Conservation (phyloP, 2,329 filamentous ascomycete genomes). For the Colletotrichum agaves region DNA sequence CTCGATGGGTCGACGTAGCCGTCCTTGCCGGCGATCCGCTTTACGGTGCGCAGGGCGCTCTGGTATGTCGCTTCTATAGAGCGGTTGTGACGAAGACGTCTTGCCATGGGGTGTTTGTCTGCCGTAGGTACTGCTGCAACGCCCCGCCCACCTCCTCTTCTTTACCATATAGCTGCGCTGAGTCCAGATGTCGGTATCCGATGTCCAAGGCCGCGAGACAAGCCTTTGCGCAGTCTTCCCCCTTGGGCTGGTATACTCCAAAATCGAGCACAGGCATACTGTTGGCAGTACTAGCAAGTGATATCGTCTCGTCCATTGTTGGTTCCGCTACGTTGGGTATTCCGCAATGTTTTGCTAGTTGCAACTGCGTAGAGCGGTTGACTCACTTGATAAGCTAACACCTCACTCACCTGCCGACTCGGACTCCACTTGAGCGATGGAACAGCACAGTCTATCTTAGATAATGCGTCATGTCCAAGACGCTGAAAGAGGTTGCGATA, state of each 20-base stretch:
- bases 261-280: constrained; percentile 75
- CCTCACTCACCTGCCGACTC: too few species aligned
- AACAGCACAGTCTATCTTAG: too few species aligned
- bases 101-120: constrained; percentile 46
- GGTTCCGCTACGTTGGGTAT: not conserved
- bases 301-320: not conserved
- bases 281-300: constrained; percentile 38
- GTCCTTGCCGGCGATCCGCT: constrained; percentile 64
- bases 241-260: constrained; percentile 73
- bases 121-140: constrained; percentile 55
- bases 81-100: constrained; percentile 68
- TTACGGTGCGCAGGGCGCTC: constrained; percentile 69
- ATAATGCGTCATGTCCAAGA: not conserved
- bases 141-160: constrained; percentile 74
- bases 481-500: not conserved
- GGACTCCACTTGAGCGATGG: not conserved
- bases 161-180: constrained; percentile 73
- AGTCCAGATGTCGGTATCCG: constrained; percentile 74
- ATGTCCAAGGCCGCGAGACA: constrained; percentile 66
- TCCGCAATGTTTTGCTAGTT: not conserved
- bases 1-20: constrained; percentile 72
- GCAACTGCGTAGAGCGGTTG: not conserved
- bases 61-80: constrained; percentile 69
- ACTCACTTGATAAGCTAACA: too few species aligned
- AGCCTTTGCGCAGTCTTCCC: constrained; percentile 65